These are phyloP conservation scores for Avicennia marina DNA, from an alignment of 257 asterid species.

Conservation along the genomic window DNA sequence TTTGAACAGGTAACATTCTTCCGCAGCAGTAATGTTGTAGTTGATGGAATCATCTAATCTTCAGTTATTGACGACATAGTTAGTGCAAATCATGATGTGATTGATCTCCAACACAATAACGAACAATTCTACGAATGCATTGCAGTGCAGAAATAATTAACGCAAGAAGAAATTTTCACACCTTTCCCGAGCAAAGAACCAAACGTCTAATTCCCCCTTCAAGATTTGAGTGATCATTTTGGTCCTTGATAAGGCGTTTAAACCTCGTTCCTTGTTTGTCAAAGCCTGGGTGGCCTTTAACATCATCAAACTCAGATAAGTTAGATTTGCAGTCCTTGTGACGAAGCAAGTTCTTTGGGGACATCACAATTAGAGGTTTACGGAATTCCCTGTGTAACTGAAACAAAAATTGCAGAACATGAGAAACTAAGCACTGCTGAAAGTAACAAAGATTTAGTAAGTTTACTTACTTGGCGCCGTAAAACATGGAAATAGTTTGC, in stretches of 20 bases:
- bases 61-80: no score
- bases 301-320: conserved; percentile 88
- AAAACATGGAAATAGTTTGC: conserved; percentile 98
- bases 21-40: no score
- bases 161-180: conserved; percentile 15
- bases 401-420: conserved; percentile 12
- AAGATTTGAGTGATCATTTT: conserved; percentile 64
- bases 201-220: conserved; percentile 84
- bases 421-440: conserved; percentile 15
- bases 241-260: conserved; percentile 92
- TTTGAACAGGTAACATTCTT: no score
- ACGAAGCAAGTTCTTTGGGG: conserved; percentile 92
- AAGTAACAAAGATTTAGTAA: background rate
- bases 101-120: no score
- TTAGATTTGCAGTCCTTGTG: conserved; percentile 92
- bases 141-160: background rate
- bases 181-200: conserved; percentile 95
- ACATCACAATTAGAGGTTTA: conserved; percentile 91
- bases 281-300: conserved; percentile 91
- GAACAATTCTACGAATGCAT: no score
- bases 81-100: no score
- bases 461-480: conserved; percentile 82
- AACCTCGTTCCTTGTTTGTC: conserved; percentile 98
- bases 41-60: no score
- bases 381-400: conserved; percentile 94